Evolutionary conservation across 345 rosid species (phyloP).

Genomic region (Stellera chamaejasme): DNA sequence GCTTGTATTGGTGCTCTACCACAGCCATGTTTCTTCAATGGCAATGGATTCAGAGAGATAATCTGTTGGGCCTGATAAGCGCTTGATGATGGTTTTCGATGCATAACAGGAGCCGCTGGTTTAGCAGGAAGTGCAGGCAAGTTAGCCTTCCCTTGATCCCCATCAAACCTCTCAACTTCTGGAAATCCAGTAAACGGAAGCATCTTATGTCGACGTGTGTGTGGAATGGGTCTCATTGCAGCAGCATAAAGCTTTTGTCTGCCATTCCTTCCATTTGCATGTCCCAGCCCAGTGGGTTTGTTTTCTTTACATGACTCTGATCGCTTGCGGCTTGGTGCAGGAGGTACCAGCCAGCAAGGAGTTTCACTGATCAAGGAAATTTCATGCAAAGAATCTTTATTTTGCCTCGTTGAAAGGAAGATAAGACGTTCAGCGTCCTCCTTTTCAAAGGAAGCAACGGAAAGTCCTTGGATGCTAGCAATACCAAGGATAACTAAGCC

Average conservation of each 20-base stretch:
- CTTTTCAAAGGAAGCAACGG: slow-evolving; percentile 96
- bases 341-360: slow-evolving; percentile 83
- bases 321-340: slow-evolving; percentile 71
- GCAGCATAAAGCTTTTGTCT: slow-evolving; percentile 48
- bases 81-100: slow-evolving; percentile 68
- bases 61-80: slow-evolving; percentile 90
- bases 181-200: slow-evolving; percentile 68
- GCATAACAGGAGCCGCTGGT: slow-evolving; percentile 52
- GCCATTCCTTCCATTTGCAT: slow-evolving; percentile 45
- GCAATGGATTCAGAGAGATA: slow-evolving; percentile 83
- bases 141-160: slow-evolving; percentile 57
- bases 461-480: slow-evolving; percentile 90
- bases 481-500: slow-evolving; percentile 89
- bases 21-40: slow-evolving; percentile 97
- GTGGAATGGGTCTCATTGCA: slow-evolving; percentile 95
- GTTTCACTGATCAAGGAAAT: slow-evolving; percentile 27
- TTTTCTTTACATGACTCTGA: slow-evolving; percentile 42
- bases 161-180: slow-evolving; percentile 67
- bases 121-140: slow-evolving; percentile 55
- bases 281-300: slow-evolving; percentile 33
- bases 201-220: slow-evolving; percentile 64
- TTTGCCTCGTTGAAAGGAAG: slow-evolving; percentile 55
- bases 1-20: slow-evolving; percentile 88
- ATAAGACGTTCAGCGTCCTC: slow-evolving; percentile 92
- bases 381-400: slow-evolving; percentile 26